Conservation (phyloP, 495 filamentous ascomycete genomes). For the Trichoderma parareesei region DNA sequence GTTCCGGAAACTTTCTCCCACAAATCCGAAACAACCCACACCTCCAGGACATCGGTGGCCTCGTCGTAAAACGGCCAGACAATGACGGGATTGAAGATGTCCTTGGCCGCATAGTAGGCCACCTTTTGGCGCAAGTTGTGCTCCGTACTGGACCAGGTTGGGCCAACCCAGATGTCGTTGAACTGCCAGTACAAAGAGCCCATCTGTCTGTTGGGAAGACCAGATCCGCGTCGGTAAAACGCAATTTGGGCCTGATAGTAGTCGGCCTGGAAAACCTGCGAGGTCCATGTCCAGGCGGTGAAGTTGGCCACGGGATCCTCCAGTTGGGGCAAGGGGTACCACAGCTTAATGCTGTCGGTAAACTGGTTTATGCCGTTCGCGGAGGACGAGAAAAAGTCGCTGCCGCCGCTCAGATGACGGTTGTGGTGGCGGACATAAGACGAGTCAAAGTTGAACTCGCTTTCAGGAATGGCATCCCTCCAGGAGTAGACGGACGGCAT, state of each 20-base stretch:
- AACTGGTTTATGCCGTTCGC: slow-evolving; percentile 40
- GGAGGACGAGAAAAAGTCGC: slow-evolving; percentile 32
- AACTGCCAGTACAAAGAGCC: slow-evolving; percentile 63
- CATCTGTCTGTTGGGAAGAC: slow-evolving; percentile 50
- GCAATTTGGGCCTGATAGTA: slow-evolving; percentile 55
- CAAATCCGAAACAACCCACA: slow-evolving; percentile 54
- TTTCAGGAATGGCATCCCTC: slow-evolving; percentile 43
- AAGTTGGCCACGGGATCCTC: slow-evolving; percentile 53
- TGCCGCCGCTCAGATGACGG: slow-evolving; percentile 38
- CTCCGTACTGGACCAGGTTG: slow-evolving; percentile 59
- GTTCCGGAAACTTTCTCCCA: slow-evolving; percentile 31
- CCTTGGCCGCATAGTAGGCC: slow-evolving; percentile 46
- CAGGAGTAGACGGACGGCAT: slow-evolving; percentile 60
- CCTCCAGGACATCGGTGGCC: slow-evolving; percentile 42
- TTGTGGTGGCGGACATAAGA: slow-evolving; percentile 52
- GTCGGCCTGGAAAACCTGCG: slow-evolving; percentile 62
- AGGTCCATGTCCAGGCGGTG: slow-evolving; percentile 61
- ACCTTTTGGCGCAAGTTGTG: slow-evolving; percentile 57
- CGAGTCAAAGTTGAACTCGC: slow-evolving; percentile 54
- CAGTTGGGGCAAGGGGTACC: slow-evolving; percentile 54
- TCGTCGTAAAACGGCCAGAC: slow-evolving; percentile 54
- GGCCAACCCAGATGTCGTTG: slow-evolving; percentile 63
- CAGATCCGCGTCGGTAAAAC: slow-evolving; percentile 57
- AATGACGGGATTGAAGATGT: slow-evolving; percentile 54
- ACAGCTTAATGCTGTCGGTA: slow-evolving; percentile 39